Evolutionary conservation across 2,329 filamentous ascomycete species (phyloP).

Genomic region (Calcarisporium arbuscula): DNA sequence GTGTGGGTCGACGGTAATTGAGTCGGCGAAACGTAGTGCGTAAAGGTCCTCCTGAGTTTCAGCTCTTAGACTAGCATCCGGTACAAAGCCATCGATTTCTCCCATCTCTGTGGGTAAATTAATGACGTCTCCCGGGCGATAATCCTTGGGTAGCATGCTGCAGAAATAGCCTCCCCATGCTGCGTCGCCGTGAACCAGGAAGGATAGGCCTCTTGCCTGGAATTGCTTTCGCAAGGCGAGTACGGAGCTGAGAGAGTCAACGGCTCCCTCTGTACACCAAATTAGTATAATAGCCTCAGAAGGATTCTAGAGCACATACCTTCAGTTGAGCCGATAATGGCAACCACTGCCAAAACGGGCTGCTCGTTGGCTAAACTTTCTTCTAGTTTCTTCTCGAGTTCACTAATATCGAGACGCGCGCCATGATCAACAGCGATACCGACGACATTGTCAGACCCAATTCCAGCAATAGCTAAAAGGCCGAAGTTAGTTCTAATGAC

Average conservation of each 20-base stretch:
- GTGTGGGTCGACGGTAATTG: conserved; percentile 41
- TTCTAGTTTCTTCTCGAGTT: conserved; percentile 25
- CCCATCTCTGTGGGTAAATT: background rate
- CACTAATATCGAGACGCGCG: conserved; percentile 29
- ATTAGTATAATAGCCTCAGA: no score
- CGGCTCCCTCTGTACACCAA: conserved; percentile 40
- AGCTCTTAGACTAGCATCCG: conserved; percentile 20
- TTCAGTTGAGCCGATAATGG: conserved; percentile 42
- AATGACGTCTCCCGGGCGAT: conserved; percentile 18
- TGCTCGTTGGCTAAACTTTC: conserved; percentile 20
- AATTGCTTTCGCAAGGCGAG: conserved; percentile 32
- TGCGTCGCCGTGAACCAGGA: conserved; percentile 39
- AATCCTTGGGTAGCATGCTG: conserved; percentile 38
- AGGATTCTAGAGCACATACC: no score
- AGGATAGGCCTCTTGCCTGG: conserved; percentile 35
- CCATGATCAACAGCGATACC: conserved; percentile 32
- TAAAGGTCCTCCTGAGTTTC: conserved; percentile 32
- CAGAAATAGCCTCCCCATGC: conserved; percentile 46
- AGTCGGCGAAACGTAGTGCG: conserved; percentile 33
- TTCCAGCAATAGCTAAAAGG: conserved; percentile 32
- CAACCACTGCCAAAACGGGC: conserved; percentile 36
- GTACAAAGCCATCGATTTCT: conserved; percentile 25
- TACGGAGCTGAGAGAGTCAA: conserved; percentile 33
- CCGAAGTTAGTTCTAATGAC: background rate
- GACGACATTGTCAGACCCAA: conserved; percentile 36